phyloP scores from a whole-genome alignment of 2,329 filamentous ascomycete genomes.

The Cadophora malorum region DNA sequence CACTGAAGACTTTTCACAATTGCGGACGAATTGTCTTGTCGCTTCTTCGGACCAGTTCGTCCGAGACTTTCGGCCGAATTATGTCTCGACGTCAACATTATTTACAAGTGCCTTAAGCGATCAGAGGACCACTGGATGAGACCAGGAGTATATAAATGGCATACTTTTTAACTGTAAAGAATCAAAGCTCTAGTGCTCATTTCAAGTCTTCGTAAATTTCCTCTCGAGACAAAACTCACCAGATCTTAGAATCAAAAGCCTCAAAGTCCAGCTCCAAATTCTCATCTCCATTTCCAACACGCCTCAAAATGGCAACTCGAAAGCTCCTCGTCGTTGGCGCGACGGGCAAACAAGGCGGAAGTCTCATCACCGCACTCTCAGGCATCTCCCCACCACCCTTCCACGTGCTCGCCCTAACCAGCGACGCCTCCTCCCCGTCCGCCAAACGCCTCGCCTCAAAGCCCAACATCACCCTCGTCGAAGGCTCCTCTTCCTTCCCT shows the following conservation, averaged over 20 bases:
- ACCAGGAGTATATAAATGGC: neutral
- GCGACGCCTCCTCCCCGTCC: neutral
- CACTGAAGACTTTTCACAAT: neutral
- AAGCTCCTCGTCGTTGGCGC: neutral
- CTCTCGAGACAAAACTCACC: neutral
- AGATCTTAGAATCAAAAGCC: no score
- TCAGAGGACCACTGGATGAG: neutral
- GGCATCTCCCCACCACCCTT: neutral
- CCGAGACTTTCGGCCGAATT: neutral
- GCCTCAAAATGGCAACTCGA: neutral
- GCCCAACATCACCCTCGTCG: neutral
- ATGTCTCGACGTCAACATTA: neutral
- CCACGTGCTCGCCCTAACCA: neutral
- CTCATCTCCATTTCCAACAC: no score
- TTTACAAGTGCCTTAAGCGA: neutral
- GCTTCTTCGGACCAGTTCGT: neutral
- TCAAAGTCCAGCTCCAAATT: no score
- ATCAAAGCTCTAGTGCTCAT: neutral
- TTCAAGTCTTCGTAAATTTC: neutral
- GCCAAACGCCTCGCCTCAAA: neutral
- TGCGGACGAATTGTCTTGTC: neutral
- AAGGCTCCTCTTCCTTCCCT: neutral
- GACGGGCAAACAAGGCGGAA: neutral
- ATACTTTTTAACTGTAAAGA: no score
- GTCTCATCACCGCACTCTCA: neutral